Evolutionary conservation across 306 rosid species (phyloP).

Genomic region (Datisca glomerata): DNA sequence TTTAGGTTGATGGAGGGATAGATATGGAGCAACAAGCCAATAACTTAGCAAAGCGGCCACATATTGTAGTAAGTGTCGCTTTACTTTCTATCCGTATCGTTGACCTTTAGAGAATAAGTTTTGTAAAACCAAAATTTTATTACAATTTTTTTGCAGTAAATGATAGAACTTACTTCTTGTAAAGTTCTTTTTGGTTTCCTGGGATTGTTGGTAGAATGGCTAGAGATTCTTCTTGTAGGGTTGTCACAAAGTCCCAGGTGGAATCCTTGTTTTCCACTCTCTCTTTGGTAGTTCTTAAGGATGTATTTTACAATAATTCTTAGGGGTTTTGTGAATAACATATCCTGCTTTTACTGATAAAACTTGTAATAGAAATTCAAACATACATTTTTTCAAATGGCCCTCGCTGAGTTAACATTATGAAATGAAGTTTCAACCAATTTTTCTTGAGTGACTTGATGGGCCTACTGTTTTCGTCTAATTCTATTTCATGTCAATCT

Average conservation of each 20-base stretch:
- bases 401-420: no score
- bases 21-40: slow-evolving; percentile 46
- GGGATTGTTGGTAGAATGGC: no score
- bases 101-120: neutral
- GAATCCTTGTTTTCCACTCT: no score
- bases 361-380: neutral
- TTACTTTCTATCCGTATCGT: no score
- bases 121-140: no score
- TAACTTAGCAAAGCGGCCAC: slow-evolving; percentile 57
- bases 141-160: neutral
- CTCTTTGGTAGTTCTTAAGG: no score
- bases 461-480: neutral
- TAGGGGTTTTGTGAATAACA: no score
- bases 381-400: neutral
- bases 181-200: neutral
- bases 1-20: slow-evolving; percentile 71
- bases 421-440: neutral
- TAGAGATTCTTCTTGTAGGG: neutral
- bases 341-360: no score
- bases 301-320: no score
- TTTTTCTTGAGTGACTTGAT: neutral
- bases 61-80: slow-evolving; percentile 64
- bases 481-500: slow-evolving; percentile 16
- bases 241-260: neutral
- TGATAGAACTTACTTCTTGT: neutral